These are phyloP conservation scores for Elsinoe arachidis DNA, from an alignment of 2,329 filamentous ascomycete genomes.

Conservation along the genomic window DNA sequence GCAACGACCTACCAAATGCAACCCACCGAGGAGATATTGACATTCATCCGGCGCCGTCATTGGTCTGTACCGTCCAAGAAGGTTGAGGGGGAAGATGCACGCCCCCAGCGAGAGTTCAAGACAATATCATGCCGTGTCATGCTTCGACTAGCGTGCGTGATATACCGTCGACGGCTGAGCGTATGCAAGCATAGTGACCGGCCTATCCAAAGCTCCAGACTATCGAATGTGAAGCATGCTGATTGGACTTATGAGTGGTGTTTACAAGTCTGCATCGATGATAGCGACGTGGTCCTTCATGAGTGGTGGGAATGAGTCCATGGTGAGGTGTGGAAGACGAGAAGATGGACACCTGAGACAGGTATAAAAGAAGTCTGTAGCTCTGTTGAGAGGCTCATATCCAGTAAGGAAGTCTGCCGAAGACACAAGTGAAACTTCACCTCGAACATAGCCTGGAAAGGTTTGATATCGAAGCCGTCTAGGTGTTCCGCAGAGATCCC, in stretches of 20 bases:
- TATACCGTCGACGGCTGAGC: not conserved
- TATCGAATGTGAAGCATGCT: not conserved
- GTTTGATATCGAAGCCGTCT: not conserved
- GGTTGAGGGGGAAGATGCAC: not conserved
- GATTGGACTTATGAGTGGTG: not conserved
- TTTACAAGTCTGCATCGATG: not conserved
- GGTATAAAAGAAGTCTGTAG: not conserved
- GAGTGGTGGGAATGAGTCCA: not conserved
- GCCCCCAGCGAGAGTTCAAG: too few species aligned
- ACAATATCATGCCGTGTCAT: not conserved
- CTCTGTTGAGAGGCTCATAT: not conserved
- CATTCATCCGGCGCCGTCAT: too few species aligned
- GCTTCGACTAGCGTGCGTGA: not conserved
- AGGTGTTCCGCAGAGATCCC: not conserved
- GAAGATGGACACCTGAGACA: not conserved
- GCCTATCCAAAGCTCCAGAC: not conserved
- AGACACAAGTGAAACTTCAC: not conserved
- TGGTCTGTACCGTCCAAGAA: not conserved
- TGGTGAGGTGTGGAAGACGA: not conserved
- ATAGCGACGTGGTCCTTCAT: not conserved
- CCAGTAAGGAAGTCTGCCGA: not conserved
- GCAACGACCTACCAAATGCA: not conserved
- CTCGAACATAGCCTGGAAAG: not conserved
- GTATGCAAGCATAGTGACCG: not conserved
- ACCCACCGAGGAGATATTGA: not conserved